Evolutionary conservation across 2,329 filamentous ascomycete genomes (phyloP).

Genomic region (Zasmidium cellare): DNA sequence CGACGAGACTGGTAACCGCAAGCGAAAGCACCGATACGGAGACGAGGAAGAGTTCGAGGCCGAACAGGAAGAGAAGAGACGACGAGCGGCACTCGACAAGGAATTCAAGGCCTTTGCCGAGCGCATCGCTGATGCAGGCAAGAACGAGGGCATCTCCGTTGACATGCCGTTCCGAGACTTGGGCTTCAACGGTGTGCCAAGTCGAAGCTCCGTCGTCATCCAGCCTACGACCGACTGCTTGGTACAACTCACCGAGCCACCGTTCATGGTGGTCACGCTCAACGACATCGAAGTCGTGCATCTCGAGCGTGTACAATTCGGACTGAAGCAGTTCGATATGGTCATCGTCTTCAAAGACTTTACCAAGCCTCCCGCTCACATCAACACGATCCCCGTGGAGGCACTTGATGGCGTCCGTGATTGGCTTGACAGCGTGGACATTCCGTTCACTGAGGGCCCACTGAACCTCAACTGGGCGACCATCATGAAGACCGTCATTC

Average conservation of each 20-base stretch:
- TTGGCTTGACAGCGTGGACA: conserved; percentile 94
- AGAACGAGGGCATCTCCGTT: conserved; percentile 85
- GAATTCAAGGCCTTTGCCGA: conserved; percentile 96
- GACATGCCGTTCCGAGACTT: conserved; percentile 97
- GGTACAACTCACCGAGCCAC: conserved; percentile 94
- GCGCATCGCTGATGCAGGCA: conserved; percentile 94
- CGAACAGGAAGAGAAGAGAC: conserved; percentile 92
- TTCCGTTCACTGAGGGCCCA: conserved; percentile 89
- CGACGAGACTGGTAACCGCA: conserved; percentile 96
- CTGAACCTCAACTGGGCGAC: conserved; percentile 98
- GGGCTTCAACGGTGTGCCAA: conserved; percentile 94
- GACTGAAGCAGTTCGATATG: conserved; percentile 97
- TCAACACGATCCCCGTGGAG: conserved; percentile 98
- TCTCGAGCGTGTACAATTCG: conserved; percentile 91
- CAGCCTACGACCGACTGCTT: conserved; percentile 96
- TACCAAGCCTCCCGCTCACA: conserved; percentile 81
- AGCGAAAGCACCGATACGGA: conserved; percentile 95
- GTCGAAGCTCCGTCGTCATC: conserved; percentile 91
- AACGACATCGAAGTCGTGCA: conserved; percentile 96
- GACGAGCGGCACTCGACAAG: conserved; percentile 87
- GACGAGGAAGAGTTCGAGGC: conserved; percentile 99
- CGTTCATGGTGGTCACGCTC: conserved; percentile 92
- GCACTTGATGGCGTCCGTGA: conserved; percentile 94
- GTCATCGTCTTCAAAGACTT: conserved; percentile 99
- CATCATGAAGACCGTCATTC: conserved; percentile 98